Conservation (phyloP, 2,329 filamentous ascomycete species). For the Claviceps fusiformis region DNA sequence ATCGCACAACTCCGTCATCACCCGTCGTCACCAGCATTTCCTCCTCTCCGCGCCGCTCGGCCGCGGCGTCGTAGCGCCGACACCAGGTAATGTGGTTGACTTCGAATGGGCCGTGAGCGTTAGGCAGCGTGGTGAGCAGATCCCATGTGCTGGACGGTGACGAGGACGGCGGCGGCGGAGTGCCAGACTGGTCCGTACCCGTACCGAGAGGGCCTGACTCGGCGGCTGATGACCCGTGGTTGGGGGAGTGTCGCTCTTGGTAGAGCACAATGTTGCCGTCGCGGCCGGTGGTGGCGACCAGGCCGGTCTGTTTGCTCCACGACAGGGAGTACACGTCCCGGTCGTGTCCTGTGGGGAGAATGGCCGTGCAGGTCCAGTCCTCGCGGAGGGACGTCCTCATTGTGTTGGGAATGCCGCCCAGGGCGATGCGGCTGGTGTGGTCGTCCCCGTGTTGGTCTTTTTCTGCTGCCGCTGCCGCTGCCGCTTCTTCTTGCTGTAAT, state of each 20-base stretch:
- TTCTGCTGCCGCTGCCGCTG: no score
- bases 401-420: slow-evolving; percentile 70
- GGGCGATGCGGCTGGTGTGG: slow-evolving; percentile 23
- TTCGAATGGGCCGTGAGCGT: slow-evolving; percentile 83
- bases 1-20: slow-evolving; percentile 76
- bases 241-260: slow-evolving; percentile 34
- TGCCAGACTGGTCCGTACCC: slow-evolving; percentile 3
- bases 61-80: slow-evolving; percentile 54
- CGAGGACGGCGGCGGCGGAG: slow-evolving; percentile 17
- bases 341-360: slow-evolving; percentile 63
- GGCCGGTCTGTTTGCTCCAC: slow-evolving; percentile 68
- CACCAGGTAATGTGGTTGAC: slow-evolving; percentile 90
- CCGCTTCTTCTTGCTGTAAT: slow-evolving; percentile 37
- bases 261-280: slow-evolving; percentile 77
- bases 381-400: slow-evolving; percentile 70
- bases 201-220: neutral
- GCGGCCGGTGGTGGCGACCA: slow-evolving; percentile 78
- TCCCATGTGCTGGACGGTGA: slow-evolving; percentile 43
- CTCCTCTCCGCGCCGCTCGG: slow-evolving; percentile 43
- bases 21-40: slow-evolving; percentile 86
- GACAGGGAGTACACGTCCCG: slow-evolving; percentile 71
- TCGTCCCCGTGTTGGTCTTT: slow-evolving; percentile 9
- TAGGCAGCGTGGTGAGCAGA: slow-evolving; percentile 52
- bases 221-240: slow-evolving; percentile 1
- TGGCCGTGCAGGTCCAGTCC: slow-evolving; percentile 65